Evolutionary conservation across 345 rosid species (phyloP), one percentile per base, ranked within the genome.

Genomic region (Melastoma malabathricum): DNA sequence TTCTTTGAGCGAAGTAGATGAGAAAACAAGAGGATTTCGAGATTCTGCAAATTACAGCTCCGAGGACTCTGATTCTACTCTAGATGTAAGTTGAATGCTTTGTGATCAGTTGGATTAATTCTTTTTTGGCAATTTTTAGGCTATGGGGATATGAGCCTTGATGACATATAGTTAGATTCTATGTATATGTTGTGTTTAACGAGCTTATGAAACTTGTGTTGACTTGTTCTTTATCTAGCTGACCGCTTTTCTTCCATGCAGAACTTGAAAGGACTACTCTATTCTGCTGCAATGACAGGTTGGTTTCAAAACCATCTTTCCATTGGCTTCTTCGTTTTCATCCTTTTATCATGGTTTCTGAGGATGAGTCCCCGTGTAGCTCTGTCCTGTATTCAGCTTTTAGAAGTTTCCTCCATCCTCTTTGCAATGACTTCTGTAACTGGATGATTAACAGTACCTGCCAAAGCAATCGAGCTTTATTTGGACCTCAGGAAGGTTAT

Each of bases 241-340:
- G 17, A 7, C 54, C n/a, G 12, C 12, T 25, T 64, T 52, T 64
- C 54, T 60, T 76, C 38, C 7, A 9, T 70, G 72, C 82, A 93
- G 97, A 79, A 79, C 65, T 81, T 72, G 55, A 55, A 61, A 53
- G 66, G 61, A 17, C 47, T 78, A 60, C 43, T 81, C 43, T 81
- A 81, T 64, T 67, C 95, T 58, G 62, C 83, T 72, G 89, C 81
- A 18, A 69, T 76, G 85, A 66, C 80, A 61, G 90, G 97, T 78
- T 54, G 48, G 48, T 15, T 51, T 52, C n/a, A 44, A 14, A 13
- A 15, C 48, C 31, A 39, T 50, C 48, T 58, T 23, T 38, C 23
- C 39, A 54, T 51, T 44, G 3, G 10, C 27, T 20, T 14, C 6
- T 38, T 17, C 9, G 22, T 38, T 34, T 47, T 48, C 19, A 14